These are phyloP conservation scores for Globisporangium sylvaticum DNA, from an alignment of 352 stramenopile species.

Conservation along the genomic window DNA sequence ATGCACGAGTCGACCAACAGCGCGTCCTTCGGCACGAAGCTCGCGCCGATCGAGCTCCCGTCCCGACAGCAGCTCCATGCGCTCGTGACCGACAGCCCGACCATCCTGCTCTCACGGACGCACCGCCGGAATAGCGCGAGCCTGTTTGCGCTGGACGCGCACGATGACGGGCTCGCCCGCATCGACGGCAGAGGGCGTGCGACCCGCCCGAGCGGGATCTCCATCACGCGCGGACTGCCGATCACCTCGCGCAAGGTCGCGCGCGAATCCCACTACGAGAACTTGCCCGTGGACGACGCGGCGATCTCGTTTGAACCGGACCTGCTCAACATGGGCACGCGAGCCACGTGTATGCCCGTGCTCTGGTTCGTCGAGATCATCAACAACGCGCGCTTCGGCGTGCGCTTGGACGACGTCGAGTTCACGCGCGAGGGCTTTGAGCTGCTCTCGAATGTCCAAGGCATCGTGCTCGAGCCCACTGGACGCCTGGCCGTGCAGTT, in stretches of 20 bases:
- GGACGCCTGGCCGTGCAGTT: slow-evolving; percentile 35
- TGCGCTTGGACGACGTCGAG: slow-evolving; percentile 35
- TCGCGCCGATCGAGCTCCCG: slow-evolving; percentile 10
- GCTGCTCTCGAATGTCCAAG: slow-evolving; percentile 30
- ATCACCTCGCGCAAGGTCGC: not conserved
- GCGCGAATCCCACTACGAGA: not conserved
- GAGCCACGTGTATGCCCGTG: slow-evolving; percentile 31
- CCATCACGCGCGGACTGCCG: slow-evolving; percentile 29
- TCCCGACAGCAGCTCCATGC: slow-evolving; percentile 8
- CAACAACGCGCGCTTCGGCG: slow-evolving; percentile 27
- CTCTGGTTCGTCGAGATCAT: slow-evolving; percentile 30
- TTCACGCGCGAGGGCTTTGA: slow-evolving; percentile 44
- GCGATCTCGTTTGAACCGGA: slow-evolving; percentile 35
- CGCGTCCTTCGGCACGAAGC: not conserved
- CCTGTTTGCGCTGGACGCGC: slow-evolving; percentile 3
- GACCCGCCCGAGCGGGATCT: slow-evolving; percentile 27
- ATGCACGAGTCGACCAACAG: not conserved
- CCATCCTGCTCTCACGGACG: slow-evolving; percentile 2
- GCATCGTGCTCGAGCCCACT: slow-evolving; percentile 30
- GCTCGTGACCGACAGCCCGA: slow-evolving; percentile 7
- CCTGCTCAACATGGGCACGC: slow-evolving; percentile 32
- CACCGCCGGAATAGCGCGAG: not conserved
- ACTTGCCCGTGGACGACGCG: slow-evolving; percentile 14
- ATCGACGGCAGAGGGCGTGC: slow-evolving; percentile 10
- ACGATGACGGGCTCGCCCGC: not conserved